Conservation (phyloP, 2,329 filamentous ascomycete genomes). For the Fusarium setosum region DNA sequence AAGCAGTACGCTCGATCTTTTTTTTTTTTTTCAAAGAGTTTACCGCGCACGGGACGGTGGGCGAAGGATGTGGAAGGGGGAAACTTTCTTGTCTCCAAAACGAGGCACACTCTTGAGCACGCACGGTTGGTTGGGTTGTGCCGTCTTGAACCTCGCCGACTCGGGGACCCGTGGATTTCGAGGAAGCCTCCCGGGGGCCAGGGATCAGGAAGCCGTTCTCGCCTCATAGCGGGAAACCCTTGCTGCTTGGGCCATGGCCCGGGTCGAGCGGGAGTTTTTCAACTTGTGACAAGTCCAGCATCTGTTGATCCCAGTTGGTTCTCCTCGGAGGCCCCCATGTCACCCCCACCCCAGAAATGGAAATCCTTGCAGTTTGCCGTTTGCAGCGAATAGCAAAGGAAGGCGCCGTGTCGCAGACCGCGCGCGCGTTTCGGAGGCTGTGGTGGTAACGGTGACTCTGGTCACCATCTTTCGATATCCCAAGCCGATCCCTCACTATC, state of each 20-base stretch:
- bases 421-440: slow-evolving; percentile 18
- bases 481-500: slow-evolving; percentile 14
- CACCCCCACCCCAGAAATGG: slow-evolving; percentile 1
- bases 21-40: slow-evolving; percentile 8
- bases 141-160: slow-evolving; percentile 4
- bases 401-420: slow-evolving; percentile 9
- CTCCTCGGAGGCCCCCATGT: slow-evolving; percentile 15
- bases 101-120: slow-evolving; percentile 2
- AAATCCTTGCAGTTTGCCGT: slow-evolving; percentile 9
- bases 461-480: slow-evolving; percentile 23
- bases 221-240: slow-evolving; percentile 13
- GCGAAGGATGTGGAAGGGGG: slow-evolving; percentile 7
- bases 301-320: slow-evolving; percentile 9
- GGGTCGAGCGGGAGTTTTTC: slow-evolving; percentile 8
- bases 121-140: background rate
- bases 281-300: slow-evolving; percentile 19
- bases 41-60: slow-evolving; percentile 20
- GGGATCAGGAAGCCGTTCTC: slow-evolving; percentile 19
- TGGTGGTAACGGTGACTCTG: slow-evolving; percentile 30
- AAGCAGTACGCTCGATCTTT: slow-evolving; percentile 17
- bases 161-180: slow-evolving; percentile 9
- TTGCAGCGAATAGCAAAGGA: slow-evolving; percentile 12
- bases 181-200: slow-evolving; percentile 15
- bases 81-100: slow-evolving; percentile 29
- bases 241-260: background rate